A percentile compares a stretch with the other conserved stretches of the same genome.
phyloP scores from a whole-genome alignment of 2,329 filamentous ascomycete species.

The Amphichorda felina region DNA sequence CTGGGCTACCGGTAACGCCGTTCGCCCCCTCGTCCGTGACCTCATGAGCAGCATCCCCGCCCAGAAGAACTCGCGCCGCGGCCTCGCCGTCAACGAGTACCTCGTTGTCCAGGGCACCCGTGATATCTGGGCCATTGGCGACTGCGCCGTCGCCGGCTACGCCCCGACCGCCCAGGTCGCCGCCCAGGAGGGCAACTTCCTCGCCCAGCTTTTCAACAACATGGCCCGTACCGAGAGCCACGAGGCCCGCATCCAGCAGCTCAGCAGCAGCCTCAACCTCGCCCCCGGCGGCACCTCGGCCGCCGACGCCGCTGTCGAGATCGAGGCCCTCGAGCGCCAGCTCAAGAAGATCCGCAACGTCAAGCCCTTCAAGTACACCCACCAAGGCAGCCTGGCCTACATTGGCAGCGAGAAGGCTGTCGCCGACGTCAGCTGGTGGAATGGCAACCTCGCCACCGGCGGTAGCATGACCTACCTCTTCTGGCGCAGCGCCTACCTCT shows the following conservation, averaged over 20 bases:
- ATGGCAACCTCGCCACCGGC: slow-evolving; percentile 88
- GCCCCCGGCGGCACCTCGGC: slow-evolving; percentile 38
- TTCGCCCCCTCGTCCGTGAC: slow-evolving; percentile 81
- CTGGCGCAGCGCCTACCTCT: slow-evolving; percentile 95
- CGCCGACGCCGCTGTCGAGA: slow-evolving; percentile 60
- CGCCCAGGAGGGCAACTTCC: slow-evolving; percentile 87
- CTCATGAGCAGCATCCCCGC: slow-evolving; percentile 86
- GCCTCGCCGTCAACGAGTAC: slow-evolving; percentile 95
- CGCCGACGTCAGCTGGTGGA: slow-evolving; percentile 93
- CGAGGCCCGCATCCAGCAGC: slow-evolving; percentile 60
- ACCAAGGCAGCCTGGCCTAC: slow-evolving; percentile 93
- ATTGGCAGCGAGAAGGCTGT: slow-evolving; percentile 98
- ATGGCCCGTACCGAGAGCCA: slow-evolving; percentile 90
- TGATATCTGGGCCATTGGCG: slow-evolving; percentile 95
- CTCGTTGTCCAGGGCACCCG: slow-evolving; percentile 94
- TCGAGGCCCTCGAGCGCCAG: slow-evolving; percentile 77
- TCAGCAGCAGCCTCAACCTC: slow-evolving; percentile 52
- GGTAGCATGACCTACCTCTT: slow-evolving; percentile 94
- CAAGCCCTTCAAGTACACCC: slow-evolving; percentile 96
- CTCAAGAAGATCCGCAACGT: slow-evolving; percentile 85
- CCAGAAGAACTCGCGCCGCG: slow-evolving; percentile 88
- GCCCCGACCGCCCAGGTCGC: slow-evolving; percentile 96
- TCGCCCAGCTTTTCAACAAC: slow-evolving; percentile 94
- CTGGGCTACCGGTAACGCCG: slow-evolving; percentile 94
- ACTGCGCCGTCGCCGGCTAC: slow-evolving; percentile 96